These are phyloP conservation scores for Agaricus blazei DNA, from an alignment of 768 basidiomycete species.

Conservation along the genomic window DNA sequence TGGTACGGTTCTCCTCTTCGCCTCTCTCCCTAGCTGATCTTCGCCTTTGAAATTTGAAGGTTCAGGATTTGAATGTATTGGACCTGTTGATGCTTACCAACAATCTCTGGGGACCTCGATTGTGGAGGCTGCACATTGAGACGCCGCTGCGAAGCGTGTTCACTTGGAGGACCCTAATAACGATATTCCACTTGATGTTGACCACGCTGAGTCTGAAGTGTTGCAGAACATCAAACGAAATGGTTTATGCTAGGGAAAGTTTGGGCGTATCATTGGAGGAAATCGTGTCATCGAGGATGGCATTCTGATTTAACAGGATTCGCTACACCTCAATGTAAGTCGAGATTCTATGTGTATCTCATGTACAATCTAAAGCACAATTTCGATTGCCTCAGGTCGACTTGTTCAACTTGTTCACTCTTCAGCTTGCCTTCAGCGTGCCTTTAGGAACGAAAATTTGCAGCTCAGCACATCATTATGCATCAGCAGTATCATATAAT, in stretches of 20 bases:
- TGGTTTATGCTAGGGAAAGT: slow-evolving; percentile 45
- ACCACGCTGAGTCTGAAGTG: slow-evolving; percentile 6
- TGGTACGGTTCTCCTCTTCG: background rate
- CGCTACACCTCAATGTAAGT: too few relatives aligned
- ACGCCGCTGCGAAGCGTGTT: slow-evolving; percentile 19
- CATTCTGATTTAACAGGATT: slow-evolving; percentile 12
- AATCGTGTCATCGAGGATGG: slow-evolving; percentile 30
- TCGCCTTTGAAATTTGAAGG: slow-evolving; percentile 5
- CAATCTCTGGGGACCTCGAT: slow-evolving; percentile 54
- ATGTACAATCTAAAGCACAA: too few relatives aligned
- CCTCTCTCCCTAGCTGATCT: background rate
- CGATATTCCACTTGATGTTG: background rate
- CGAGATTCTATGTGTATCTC: too few relatives aligned
- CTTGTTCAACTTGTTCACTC: too few relatives aligned
- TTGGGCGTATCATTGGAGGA: slow-evolving; percentile 49
- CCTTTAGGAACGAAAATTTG: too few relatives aligned
- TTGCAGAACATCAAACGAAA: slow-evolving; percentile 30
- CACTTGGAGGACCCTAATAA: background rate
- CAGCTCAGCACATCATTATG: too few relatives aligned
- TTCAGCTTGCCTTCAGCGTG: too few relatives aligned
- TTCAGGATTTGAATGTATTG: slow-evolving; percentile 26
- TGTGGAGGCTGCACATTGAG: slow-evolving; percentile 44
- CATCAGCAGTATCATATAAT: too few relatives aligned
- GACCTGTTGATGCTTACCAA: slow-evolving; percentile 49
- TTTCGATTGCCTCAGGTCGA: too few relatives aligned